A percentile compares a stretch with the other conserved stretches of the same genome.
Evolutionary conservation across 2,329 filamentous ascomycete species (phyloP).

Genomic region (Trichoderma sp.): DNA sequence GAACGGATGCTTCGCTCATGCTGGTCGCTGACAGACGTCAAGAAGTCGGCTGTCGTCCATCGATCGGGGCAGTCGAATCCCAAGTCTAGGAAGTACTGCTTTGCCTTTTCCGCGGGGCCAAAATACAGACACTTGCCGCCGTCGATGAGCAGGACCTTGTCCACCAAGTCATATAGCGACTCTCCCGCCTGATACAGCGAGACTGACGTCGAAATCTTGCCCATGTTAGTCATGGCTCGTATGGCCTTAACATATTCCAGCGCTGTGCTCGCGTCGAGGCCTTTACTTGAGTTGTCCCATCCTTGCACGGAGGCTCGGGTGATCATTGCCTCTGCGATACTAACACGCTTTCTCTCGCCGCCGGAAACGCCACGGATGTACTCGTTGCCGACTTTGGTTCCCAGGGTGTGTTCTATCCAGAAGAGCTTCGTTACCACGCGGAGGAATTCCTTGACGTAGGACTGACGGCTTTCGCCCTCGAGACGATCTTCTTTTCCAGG

Average conservation of each 20-base stretch:
- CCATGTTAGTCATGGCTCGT: constrained; percentile 69
- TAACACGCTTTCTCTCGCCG: constrained; percentile 73
- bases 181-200: constrained; percentile 74
- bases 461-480: constrained; percentile 63
- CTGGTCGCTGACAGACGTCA: constrained; percentile 77
- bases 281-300: constrained; percentile 76
- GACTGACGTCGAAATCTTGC: constrained; percentile 70
- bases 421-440: constrained; percentile 70
- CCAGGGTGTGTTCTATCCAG: constrained; percentile 70
- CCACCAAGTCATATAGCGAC: constrained; percentile 68
- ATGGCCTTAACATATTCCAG: constrained; percentile 70
- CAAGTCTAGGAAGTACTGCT: constrained; percentile 69
- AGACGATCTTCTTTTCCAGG: constrained; percentile 53
- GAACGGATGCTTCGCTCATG: constrained; percentile 69
- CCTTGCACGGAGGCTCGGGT: constrained; percentile 65
- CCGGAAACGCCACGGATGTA: constrained; percentile 66
- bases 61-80: constrained; percentile 74
- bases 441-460: constrained; percentile 58
- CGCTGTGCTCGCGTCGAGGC: constrained; percentile 73
- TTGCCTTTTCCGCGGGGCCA: constrained; percentile 65
- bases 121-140: constrained; percentile 73
- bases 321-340: constrained; percentile 70
- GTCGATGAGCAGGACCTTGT: constrained; percentile 78
- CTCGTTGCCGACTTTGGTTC: constrained; percentile 72
- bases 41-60: constrained; percentile 74